Evolutionary conservation across 371 early-diverging fungal species (phyloP).

Genomic region (Capniomyces stellatus): DNA sequence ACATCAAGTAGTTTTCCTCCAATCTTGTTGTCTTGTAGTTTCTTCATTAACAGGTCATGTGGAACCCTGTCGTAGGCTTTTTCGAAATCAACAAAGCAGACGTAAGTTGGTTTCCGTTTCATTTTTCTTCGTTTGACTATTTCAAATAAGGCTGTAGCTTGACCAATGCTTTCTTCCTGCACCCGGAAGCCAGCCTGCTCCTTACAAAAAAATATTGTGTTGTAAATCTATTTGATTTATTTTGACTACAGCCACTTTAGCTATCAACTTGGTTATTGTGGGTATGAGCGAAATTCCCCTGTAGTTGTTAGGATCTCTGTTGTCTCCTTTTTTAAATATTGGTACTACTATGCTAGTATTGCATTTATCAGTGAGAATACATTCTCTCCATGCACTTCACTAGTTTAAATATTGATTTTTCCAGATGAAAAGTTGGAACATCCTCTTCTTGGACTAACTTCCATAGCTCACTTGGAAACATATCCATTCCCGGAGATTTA

Average conservation of each 20-base stretch:
- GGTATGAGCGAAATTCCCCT: background rate
- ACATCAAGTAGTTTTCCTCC: background rate
- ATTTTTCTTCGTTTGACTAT: background rate
- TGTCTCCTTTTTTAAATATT: background rate
- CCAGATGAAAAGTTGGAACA: background rate
- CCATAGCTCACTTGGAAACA: background rate
- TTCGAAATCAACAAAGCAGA: background rate
- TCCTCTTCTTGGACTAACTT: background rate
- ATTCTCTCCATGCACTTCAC: background rate
- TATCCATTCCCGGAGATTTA: background rate
- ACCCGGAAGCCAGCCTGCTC: background rate
- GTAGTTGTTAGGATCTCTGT: background rate
- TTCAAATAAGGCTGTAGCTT: background rate
- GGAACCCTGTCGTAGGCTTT: background rate
- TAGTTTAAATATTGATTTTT: background rate
- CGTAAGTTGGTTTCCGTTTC: background rate
- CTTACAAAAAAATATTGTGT: background rate
- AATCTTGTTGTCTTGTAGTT: background rate
- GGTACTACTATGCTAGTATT: background rate
- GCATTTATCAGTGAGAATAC: background rate
- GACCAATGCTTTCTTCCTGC: background rate
- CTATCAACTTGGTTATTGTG: background rate
- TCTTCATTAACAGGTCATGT: background rate
- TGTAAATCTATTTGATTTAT: background rate
- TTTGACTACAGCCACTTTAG: background rate